Base-by-base conservation (phyloP, 768 basidiomycete genomes). In the Rhizopogon roseolus region DNA sequence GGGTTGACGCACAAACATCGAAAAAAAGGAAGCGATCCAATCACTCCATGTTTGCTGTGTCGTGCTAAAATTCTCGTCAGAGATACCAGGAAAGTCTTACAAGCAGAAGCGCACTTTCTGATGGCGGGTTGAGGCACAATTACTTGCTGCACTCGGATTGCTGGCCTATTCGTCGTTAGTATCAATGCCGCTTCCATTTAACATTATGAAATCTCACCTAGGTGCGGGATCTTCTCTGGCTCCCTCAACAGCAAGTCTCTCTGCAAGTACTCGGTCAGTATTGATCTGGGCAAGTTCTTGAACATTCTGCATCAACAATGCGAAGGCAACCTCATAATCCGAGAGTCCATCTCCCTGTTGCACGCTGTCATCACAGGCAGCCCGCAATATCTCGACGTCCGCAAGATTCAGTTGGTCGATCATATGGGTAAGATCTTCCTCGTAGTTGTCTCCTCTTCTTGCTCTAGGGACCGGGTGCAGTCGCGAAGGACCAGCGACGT, bases 261-360 rank as follows among this genome's bases (percentile, higher is more conserved):
- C 52, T 1, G 68, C 68, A 45, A 68, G 38, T 1, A 34, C 49
- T 38, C 57, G 50, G 25, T 69, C 69, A 14, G 63, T 29, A 28
- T 63, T 40, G 13, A 63, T 16, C 27, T 29, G 9, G 8, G 54
- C 53, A 37, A 66, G 27, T 6, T 42, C 52, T 34, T 43, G 57
- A 6, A 56, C 62, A 38, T 70, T 64, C 22, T 62, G 55, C 13
- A 66, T 25, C 8, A 67, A 52, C 38, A 64, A 46, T 16, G 55
- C 57, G 53, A 66, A 58, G 0, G 66, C 66, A 1, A 62, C 1
- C 4, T 67, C 66, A 1, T 56, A 54, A 42, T 67, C 66, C 0
- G 62, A 58, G 17, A 66, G 42, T 1, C 17, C 22, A 7, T 38
- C 10, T 6, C 64, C 59, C 9, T 8, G 13, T 28, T 19, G 41